A percentile compares a stretch with the other conserved stretches of the same genome.
phyloP scores from a whole-genome alignment of 139 green algal genomes.

The Chlorella sp. region DNA sequence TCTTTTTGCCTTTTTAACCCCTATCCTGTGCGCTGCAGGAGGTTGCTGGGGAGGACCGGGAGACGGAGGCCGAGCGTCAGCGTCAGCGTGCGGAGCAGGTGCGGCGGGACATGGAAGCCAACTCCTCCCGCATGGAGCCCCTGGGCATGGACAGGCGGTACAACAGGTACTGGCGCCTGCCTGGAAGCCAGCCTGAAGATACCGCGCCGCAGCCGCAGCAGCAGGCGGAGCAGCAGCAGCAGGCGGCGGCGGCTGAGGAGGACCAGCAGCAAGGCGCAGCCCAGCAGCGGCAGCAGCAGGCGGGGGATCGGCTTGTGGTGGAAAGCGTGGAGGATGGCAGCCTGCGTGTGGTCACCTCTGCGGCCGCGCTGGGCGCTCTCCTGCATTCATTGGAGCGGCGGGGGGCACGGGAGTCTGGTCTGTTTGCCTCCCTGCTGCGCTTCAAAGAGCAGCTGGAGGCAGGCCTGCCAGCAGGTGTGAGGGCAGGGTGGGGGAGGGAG shows the following conservation, averaged over 20 bases:
- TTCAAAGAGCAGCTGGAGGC: conserved; percentile 21
- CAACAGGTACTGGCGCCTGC: conserved; percentile 82
- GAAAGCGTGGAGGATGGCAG: conserved; percentile 51
- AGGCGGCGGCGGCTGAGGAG: background rate
- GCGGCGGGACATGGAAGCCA: conserved; percentile 46
- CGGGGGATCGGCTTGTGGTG: conserved; percentile 29
- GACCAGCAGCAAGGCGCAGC: background rate
- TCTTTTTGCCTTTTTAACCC: background rate
- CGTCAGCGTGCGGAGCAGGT: conserved; percentile 40
- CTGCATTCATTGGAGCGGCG: conserved; percentile 56
- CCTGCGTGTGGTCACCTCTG: conserved; percentile 53
- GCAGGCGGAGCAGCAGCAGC: background rate
- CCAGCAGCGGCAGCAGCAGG: background rate
- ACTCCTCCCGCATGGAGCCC: conserved; percentile 59
- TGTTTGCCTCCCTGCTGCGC: conserved; percentile 54
- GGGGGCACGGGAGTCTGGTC: conserved; percentile 63
- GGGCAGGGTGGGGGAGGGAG: background rate
- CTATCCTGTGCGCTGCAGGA: background rate
- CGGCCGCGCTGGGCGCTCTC: conserved; percentile 61
- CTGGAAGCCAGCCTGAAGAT: background rate
- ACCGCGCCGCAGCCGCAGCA: background rate
- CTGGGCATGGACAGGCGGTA: conserved; percentile 82
- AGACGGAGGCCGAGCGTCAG: conserved; percentile 32
- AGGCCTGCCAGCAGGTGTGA: conserved; percentile 51
- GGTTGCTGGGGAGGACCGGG: conserved; percentile 22